Base-by-base conservation (phyloP, 257 asterid genomes). In the Coffea canephora region DNA sequence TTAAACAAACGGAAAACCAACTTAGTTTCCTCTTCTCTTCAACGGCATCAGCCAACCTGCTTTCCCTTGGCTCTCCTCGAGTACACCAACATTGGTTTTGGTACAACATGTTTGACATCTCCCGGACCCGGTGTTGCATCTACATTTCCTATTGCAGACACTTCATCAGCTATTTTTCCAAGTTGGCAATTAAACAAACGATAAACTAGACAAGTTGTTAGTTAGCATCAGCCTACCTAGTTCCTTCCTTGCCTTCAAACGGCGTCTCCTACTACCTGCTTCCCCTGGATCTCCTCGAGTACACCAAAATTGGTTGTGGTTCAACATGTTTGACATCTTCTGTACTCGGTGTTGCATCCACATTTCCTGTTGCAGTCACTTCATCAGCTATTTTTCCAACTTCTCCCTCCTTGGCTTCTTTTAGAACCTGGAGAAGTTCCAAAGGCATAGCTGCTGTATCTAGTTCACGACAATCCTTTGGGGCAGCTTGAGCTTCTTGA, bases 361-460 rank as follows among this genome's bases (percentile, higher is more conserved):
- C 69, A 62, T 82, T 83, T 45, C 76, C 46, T 43, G 23, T 23
- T 74, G 76, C 46, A 77, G 59, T 46, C 55, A 75, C 46, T 77
- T 64, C 59, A 16, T 59, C 67, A 57, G 61, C 54, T 64, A 64
- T 59, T 76, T 75, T 69, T 59, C 67, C 84, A 65, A 75, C 55
- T 36, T 57, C 85, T 64, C 75, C 88, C 69, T 79, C 87, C 74
- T 76, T 78, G 23, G 75, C 82, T 69, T 80, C 90, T 52, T 80
- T 79, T 75, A 82, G 77, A 71, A 86, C 84, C 41, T 83, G 84
- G 75, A 91, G 93, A 82, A 91, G 94, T 77, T 89, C 95, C 74
- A 82, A 73, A 46, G 97, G 94, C 80, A 93, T 82, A 66, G 97
- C 94, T 62, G 95, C 97, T 69, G 97, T 94, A 84, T 93, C 97